Evolutionary conservation across 495 filamentous ascomycete species (phyloP), one percentile per base, ranked within the genome.

Genomic region (Neurospora sp.): DNA sequence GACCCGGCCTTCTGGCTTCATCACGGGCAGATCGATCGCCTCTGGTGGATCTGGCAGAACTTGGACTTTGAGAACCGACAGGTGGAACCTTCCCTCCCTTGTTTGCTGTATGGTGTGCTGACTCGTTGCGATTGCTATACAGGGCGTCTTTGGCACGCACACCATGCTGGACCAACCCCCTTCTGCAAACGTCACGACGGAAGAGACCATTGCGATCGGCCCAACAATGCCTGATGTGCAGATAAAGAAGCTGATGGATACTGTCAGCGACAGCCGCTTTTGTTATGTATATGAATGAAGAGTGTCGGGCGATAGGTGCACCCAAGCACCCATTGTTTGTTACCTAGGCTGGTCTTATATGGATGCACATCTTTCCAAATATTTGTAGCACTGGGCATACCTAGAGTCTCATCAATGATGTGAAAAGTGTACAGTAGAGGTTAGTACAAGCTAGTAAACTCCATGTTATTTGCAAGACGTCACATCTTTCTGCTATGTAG

Each of bases 1-100:
- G 90, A 92, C 70, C 90, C 90, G 3, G 84, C 81, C n/a, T 93
- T 93, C 81, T 92, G 82, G 77, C 83, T 89, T 35, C 90, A 92
- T 79, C 90, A 92, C 78, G 84, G 80, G 20, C 85, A 86, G 83
- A 82, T 92, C 53, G 90, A 92, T 77, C 87, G 88, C 4, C 68
- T 88, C 4, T 93, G 86, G 84, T 90, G 88, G 86, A 87, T 88
- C 20, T 93, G 91, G 90, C 90, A 93, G 80, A 86, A 83, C 69
- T 76, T 86, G 72, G 85, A 91, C 73, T 74, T 80, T 35, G 73
- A 75, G 69, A 78, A 79, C 7, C 80, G 88, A 6, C 76, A 76
- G 44, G 72, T 76, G 79, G 4, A 27, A 22, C 3, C 0, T 10
- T 89, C 87, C 9, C 79, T 83, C n/a, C 89, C 88, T 1, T 81